phyloP scores from a whole-genome alignment of 2,329 filamentous ascomycete genomes.

The Hypomyces perniciosus region DNA sequence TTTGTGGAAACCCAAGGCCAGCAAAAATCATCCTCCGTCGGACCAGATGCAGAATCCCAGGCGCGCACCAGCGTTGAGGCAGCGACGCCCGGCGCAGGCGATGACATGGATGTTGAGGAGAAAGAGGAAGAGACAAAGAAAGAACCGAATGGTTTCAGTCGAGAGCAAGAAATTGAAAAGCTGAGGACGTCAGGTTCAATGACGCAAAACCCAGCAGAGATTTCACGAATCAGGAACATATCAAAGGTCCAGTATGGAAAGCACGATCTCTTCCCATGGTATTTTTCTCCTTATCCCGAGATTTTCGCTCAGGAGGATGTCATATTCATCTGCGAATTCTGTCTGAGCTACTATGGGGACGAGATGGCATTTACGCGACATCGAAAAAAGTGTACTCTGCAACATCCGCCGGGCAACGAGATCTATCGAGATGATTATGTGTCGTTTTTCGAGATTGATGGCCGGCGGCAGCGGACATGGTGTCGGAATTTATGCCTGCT shows the following conservation, averaged over 20 bases:
- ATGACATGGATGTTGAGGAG: conserved; percentile 53
- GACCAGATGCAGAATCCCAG: conserved; percentile 40
- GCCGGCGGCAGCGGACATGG: conserved; percentile 87
- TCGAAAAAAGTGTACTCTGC: conserved; percentile 79
- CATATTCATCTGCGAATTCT: conserved; percentile 97
- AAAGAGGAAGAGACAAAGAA: conserved; percentile 39
- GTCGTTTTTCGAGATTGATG: conserved; percentile 96
- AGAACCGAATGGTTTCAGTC: conserved; percentile 56
- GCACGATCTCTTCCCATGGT: conserved; percentile 93
- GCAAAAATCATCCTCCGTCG: conserved; percentile 38
- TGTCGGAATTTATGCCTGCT: conserved; percentile 93
- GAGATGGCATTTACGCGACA: conserved; percentile 78
- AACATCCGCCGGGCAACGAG: conserved; percentile 94
- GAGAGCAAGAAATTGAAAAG: conserved; percentile 94
- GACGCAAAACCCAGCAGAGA: conserved; percentile 97
- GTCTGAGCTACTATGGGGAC: conserved; percentile 83
- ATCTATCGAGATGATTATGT: conserved; percentile 94
- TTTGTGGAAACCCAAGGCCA: conserved; percentile 43
- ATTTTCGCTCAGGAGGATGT: conserved; percentile 81
- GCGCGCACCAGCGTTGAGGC: conserved; percentile 38
- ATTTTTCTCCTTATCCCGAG: conserved; percentile 95
- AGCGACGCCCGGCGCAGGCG: conserved; percentile 38
- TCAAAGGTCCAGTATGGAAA: conserved; percentile 91
- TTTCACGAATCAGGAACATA: conserved; percentile 91
- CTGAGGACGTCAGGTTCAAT: conserved; percentile 90